Percentiles rank a stretch among this genome's conserved stretches.
phyloP scores from a whole-genome alignment of 2,329 filamentous ascomycete species.

The Ophiosphaerella korrae region DNA sequence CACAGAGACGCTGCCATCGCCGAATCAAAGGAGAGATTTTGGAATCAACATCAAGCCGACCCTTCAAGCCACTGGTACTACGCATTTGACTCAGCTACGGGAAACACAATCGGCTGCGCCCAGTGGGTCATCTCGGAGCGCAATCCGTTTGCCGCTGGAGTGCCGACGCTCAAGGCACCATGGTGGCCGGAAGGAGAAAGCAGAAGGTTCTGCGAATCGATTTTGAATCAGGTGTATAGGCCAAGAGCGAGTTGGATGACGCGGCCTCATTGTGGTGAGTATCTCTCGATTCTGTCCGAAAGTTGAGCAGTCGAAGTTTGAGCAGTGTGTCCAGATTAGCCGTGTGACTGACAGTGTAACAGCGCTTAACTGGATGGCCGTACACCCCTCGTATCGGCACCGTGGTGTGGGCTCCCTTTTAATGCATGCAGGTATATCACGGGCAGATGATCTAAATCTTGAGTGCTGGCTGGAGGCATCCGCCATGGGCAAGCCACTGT shows the following conservation, averaged over 20 bases:
- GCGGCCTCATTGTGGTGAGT: slow-evolving; percentile 41
- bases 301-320: not conserved
- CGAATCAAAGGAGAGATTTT: slow-evolving; percentile 40
- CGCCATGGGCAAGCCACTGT: slow-evolving; percentile 43
- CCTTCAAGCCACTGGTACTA: slow-evolving; percentile 42
- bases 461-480: slow-evolving; percentile 49
- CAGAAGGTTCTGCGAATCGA: slow-evolving; percentile 39
- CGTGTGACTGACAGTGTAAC: slow-evolving; percentile 13
- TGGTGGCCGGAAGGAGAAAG: slow-evolving; percentile 45
- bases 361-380: slow-evolving; percentile 46
- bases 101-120: slow-evolving; percentile 32
- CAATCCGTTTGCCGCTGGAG: slow-evolving; percentile 39
- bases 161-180: slow-evolving; percentile 31
- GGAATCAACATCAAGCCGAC: slow-evolving; percentile 33
- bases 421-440: slow-evolving; percentile 40
- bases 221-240: slow-evolving; percentile 41
- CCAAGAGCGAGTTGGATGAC: slow-evolving; percentile 41
- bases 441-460: slow-evolving; percentile 41
- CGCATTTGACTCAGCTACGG: slow-evolving; percentile 29
- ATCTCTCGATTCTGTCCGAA: not conserved
- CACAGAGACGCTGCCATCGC: slow-evolving; percentile 31
- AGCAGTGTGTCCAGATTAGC: not conserved
- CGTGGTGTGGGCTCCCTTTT: slow-evolving; percentile 45
- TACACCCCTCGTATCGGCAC: slow-evolving; percentile 42
- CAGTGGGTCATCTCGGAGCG: slow-evolving; percentile 37